Evolutionary conservation across 2,329 filamentous ascomycete genomes (phyloP).

Genomic region (Scytalidium sp.): DNA sequence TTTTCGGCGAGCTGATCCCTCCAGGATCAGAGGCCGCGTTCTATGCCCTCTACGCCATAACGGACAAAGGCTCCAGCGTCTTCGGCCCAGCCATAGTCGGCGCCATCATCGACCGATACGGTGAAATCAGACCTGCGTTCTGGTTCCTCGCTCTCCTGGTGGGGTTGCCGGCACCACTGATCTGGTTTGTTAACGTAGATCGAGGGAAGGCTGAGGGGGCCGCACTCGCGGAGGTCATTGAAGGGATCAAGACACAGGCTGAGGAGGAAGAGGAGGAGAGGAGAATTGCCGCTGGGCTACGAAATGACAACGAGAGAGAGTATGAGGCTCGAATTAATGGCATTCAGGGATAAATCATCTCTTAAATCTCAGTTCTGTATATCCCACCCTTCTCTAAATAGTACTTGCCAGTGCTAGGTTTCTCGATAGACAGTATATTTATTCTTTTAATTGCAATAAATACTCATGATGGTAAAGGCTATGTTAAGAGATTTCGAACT

Average conservation of each 20-base stretch:
- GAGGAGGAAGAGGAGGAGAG: not conserved
- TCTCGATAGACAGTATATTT: no score
- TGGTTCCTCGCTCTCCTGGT: slow-evolving; percentile 88
- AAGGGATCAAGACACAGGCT: slow-evolving; percentile 40
- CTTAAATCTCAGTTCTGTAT: slow-evolving; percentile 1
- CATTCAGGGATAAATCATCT: not conserved
- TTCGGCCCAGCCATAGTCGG: slow-evolving; percentile 95
- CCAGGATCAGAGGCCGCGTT: slow-evolving; percentile 94
- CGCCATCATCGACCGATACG: slow-evolving; percentile 80
- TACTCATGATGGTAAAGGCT: no score
- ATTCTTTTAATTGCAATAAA: no score
- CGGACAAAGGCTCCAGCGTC: slow-evolving; percentile 91
- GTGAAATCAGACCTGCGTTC: slow-evolving; percentile 82
- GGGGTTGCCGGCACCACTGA: slow-evolving; percentile 76
- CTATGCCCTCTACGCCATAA: slow-evolving; percentile 95
- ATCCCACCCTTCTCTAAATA: not conserved
- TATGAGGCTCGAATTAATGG: slow-evolving; percentile 2
- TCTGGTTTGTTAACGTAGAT: slow-evolving; percentile 83
- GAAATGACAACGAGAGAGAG: slow-evolving; percentile 1
- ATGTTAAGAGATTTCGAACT: no score
- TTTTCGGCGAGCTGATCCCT: slow-evolving; percentile 92
- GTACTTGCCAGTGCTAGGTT: no score
- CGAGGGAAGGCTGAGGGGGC: slow-evolving; percentile 68
- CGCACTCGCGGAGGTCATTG: slow-evolving; percentile 58
- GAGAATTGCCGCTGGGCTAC: not conserved